Percentiles rank a stretch among this genome's conserved stretches.
phyloP scores from a whole-genome alignment of 495 filamentous ascomycete genomes.

The Acidomyces sp. region DNA sequence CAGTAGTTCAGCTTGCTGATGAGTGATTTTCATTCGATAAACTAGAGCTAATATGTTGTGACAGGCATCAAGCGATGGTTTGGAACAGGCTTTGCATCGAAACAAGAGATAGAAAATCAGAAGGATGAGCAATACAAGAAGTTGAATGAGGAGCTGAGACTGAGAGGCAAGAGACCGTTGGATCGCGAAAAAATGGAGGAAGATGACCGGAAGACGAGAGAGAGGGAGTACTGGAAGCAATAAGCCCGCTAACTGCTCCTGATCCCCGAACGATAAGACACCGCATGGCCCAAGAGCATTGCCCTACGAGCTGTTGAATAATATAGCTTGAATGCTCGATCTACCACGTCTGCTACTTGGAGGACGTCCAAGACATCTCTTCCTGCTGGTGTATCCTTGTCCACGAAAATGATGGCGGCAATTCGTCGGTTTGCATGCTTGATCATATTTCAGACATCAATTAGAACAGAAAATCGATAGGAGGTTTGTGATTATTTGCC shows the following conservation, averaged over 20 bases:
- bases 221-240: neutral
- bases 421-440: no score
- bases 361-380: neutral
- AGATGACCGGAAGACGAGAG: neutral
- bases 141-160: conserved; percentile 13
- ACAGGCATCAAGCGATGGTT: conserved; percentile 20
- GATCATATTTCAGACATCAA: no score
- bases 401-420: neutral
- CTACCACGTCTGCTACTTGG: neutral
- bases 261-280: no score
- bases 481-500: no score
- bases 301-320: no score
- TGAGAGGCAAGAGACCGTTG: conserved; percentile 2
- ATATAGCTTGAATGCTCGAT: neutral
- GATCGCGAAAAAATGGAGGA: conserved; percentile 4
- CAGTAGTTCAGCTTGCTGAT: neutral
- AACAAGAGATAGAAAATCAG: conserved; percentile 11
- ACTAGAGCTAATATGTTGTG: no score
- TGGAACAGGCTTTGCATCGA: conserved; percentile 11
- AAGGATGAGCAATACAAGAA: conserved; percentile 4
- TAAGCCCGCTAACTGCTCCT: no score
- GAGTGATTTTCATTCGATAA: neutral
- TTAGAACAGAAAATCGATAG: no score
- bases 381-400: neutral
- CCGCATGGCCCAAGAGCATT: no score